Evolutionary conservation across 345 rosid species (phyloP).

Genomic region (Salix suchowensis): DNA sequence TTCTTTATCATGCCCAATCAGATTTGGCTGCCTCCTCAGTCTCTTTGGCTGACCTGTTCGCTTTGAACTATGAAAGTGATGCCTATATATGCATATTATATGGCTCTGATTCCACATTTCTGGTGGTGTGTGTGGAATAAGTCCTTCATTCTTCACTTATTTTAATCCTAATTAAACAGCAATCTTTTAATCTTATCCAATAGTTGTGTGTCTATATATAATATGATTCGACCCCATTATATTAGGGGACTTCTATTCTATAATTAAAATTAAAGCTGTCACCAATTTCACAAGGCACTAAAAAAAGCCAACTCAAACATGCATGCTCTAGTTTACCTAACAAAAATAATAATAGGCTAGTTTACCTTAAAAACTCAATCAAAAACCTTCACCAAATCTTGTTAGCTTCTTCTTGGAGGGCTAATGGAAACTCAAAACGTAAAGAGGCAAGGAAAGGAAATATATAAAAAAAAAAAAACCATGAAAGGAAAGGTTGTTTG

Average conservation of each 20-base stretch:
- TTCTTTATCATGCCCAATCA: fast-evolving
- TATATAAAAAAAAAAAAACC: not conserved
- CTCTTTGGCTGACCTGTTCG: not conserved
- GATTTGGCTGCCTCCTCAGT: too few relatives aligned
- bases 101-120: not conserved
- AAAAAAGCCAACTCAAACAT: not conserved
- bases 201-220: too few relatives aligned
- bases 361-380: not conserved
- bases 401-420: not conserved
- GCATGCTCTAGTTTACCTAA: not conserved
- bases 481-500: not conserved
- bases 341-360: not conserved
- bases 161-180: not conserved
- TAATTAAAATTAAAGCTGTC: constrained; percentile 3
- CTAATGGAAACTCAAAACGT: not conserved
- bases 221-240: not conserved
- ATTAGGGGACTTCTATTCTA: not conserved
- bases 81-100: not conserved
- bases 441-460: not conserved
- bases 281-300: constrained; percentile 7
- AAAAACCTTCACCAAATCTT: not conserved
- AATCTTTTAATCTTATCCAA: not conserved
- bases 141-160: not conserved
- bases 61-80: not conserved
- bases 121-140: not conserved